Evolutionary conservation across 2,329 filamentous ascomycete genomes (phyloP), one percentile per base, ranked within the genome.

Genomic region (Calonectria pauciramosa): DNA sequence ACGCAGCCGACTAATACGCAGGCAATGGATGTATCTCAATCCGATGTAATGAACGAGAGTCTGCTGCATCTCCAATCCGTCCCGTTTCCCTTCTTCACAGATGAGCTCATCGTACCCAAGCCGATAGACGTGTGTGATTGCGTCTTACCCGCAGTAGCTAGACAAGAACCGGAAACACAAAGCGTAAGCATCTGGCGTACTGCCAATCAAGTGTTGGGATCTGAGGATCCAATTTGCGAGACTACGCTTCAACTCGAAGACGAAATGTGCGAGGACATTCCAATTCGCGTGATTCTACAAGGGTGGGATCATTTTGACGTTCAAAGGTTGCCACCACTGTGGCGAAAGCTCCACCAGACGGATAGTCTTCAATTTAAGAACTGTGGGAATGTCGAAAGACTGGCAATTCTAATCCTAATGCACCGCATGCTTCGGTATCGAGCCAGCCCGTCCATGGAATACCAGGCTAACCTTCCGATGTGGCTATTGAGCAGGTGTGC

Each of bases 401-500:
- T 70, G 13, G 68, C 41, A 5, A 70, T 70, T 16, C 47, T 70
- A 10, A 47, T 47, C 9, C 26, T 51, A 9, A 70, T 70, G 56
- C 68, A 70, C 52, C 44, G 68, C 2, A 38, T 70, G 56, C 44
- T 70, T 14, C 56, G 68, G 9, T 51, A 70, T 54, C 68, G 59
- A 7, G 68, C 32, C 30, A 56, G 54, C 9, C 16, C 68, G 13
- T 26, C 44, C 36, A 23, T 36, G 3, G 30, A 65, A n/a, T 28
- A 34, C 28, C 36, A 47, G 32, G 16, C 32, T 13, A 70, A 56
- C 4, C 14, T 70, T 3, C 68, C 68, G 7, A 41, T 56, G 11
- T 70, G 68, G 68, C 44, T 70, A 18, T 10, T 70, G 7, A 64
- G 56, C 56, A 70, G 68, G 68, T 70, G 51, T 11, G 11, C n/a